These are phyloP conservation scores for Solanum pinnatisectum DNA, from an alignment of 257 asterid species.

Conservation along the genomic window DNA sequence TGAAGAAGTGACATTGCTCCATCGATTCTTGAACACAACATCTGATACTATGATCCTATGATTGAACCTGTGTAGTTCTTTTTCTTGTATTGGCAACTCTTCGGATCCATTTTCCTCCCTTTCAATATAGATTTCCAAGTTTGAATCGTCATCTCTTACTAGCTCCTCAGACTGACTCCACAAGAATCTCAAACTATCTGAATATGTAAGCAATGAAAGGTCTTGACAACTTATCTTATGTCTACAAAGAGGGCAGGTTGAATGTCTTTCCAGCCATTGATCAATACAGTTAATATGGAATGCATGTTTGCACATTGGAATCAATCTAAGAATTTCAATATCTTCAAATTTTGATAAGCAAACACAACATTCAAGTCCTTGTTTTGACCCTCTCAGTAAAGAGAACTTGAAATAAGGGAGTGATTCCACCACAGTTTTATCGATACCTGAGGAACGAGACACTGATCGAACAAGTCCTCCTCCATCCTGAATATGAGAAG, in stretches of 20 bases:
- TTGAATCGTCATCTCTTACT: constrained; percentile 6
- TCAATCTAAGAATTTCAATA: constrained; percentile 15
- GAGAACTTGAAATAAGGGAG: constrained; percentile 28
- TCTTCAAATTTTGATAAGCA: constrained; percentile 27
- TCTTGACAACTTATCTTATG: constrained; percentile 16
- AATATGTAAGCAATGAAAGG: constrained; percentile 10
- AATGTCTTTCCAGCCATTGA: constrained; percentile 28
- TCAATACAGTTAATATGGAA: constrained; percentile 26
- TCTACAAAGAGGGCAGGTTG: constrained; percentile 34
- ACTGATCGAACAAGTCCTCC: constrained; percentile 25
- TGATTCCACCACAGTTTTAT: constrained; percentile 21
- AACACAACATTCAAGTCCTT: constrained; percentile 27
- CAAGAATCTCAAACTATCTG: constrained; percentile 23
- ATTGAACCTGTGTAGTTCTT: constrained; percentile 25
- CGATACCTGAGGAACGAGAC: constrained; percentile 16
- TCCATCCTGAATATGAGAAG: constrained; percentile 26
- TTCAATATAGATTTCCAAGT: constrained; percentile 27
- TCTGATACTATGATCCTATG: constrained; percentile 39
- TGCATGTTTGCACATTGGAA: constrained; percentile 31
- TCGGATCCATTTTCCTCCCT: constrained; percentile 28
- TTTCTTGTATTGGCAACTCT: not conserved
- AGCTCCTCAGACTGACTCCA: constrained; percentile 16
- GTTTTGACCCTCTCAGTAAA: constrained; percentile 17
- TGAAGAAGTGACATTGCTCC: constrained; percentile 60
- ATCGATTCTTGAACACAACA: constrained; percentile 34